Evolutionary conservation across 2,329 filamentous ascomycete genomes (phyloP), one percentile per base, ranked within the genome.

Genomic region (Phaeosphaeria sp.): DNA sequence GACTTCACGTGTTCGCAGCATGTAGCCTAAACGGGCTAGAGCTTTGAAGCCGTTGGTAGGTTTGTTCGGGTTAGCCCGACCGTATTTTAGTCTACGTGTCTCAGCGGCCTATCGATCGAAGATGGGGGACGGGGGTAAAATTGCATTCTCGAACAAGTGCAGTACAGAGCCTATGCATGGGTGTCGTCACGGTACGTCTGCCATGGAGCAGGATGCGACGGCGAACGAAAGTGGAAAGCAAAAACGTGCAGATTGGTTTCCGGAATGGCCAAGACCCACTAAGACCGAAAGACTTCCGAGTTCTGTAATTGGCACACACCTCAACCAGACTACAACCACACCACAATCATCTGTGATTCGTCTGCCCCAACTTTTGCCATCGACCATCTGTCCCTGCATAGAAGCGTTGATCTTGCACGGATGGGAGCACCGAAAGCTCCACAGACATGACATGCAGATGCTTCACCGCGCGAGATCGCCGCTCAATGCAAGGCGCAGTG

Each of bases 1-100:
- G 25, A 22, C 44, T 47, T 61, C 66, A 68, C 66, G 62, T 68
- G 66, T 46, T 68, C 66, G 66, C 66, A 59, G 51, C 30, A 68
- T 67, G 56, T 33, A 45, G 30, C 66, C 55, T 56, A 50, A 66
- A 54, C 18, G 30, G 57, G 64, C 56, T 58, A 63, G 55, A 21
- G 49, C 42, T 8, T 21, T 36, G 33, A 33, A 49, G 15, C 46
- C 25, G 21, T 25, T 25, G 21, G 30, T 6, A 13, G 30, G 15
- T 6, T 36, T 13, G 30, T 7, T 36, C 30, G 30, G 30, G 30
- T 13, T 36, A 36, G 30, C 30, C 30, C n/a, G 30, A 36, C 30
- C 30, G 30, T 36, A 36, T 36, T 36, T 36, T 36, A 36, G 30
- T 36, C 30, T 36, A 36, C 30, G 30, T 36, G 30, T 36, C 30